Percentiles rank a stretch among this genome's conserved stretches.
These are phyloP conservation scores for Penicillium sp. DNA, from an alignment of 2,329 filamentous ascomycete genomes.

Conservation along the genomic window DNA sequence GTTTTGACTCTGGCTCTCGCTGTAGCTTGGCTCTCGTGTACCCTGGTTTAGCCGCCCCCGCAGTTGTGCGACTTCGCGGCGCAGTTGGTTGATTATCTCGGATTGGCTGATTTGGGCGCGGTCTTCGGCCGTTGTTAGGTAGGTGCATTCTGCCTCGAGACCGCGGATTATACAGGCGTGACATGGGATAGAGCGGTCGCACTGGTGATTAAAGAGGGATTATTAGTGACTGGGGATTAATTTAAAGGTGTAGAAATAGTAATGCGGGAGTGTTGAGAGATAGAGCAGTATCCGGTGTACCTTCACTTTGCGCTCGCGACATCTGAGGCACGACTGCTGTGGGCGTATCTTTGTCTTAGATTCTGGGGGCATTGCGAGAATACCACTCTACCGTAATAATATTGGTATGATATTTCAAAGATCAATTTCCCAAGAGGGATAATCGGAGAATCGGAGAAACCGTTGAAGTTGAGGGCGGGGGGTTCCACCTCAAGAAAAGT, in stretches of 20 bases:
- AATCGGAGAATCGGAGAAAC: background rate
- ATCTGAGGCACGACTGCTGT: constrained; percentile 30
- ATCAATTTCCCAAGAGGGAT: background rate
- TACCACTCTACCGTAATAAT: background rate
- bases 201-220: constrained; percentile 12
- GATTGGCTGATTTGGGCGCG: constrained; percentile 64
- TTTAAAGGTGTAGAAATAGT: background rate
- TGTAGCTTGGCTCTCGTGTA: constrained; percentile 2
- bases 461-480: background rate
- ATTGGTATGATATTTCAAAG: background rate
- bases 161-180: constrained; percentile 28
- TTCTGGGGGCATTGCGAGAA: constrained; percentile 6
- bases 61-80: constrained; percentile 26
- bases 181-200: constrained; percentile 31
- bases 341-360: constrained; percentile 25
- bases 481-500: background rate
- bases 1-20: background rate
- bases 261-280: background rate
- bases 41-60: constrained; percentile 16
- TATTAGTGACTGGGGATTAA: background rate
- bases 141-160: constrained; percentile 29
- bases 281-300: constrained; percentile 6
- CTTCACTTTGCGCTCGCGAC: constrained; percentile 32
- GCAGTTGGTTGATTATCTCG: constrained; percentile 31
- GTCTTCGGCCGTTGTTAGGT: constrained; percentile 48